Percentiles rank a stretch among this genome's conserved stretches.
Evolutionary conservation across 2,329 filamentous ascomycete genomes (phyloP).

Genomic region (Aspergillus amoenus): DNA sequence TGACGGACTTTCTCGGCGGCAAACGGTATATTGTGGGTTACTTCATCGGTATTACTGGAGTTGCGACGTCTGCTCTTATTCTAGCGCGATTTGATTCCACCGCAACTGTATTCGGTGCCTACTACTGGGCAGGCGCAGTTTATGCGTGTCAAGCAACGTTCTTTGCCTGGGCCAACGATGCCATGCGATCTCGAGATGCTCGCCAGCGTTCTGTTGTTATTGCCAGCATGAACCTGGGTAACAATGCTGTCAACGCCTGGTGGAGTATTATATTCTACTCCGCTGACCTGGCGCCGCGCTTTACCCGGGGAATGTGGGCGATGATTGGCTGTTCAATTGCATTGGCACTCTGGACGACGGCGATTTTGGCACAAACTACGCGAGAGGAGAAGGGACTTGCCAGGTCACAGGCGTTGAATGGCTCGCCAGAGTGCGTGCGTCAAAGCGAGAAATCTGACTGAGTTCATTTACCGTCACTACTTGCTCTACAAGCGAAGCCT

Average conservation of each 20-base stretch:
- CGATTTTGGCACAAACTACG: not conserved
- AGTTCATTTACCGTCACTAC: not conserved
- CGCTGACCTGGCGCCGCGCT: constrained; percentile 65
- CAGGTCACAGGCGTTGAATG: not conserved
- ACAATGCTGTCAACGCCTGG: constrained; percentile 69
- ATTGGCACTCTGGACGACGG: not conserved
- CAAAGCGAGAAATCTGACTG: not conserved
- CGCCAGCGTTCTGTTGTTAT: constrained; percentile 66
- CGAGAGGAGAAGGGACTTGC: not conserved
- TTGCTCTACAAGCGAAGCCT: not conserved
- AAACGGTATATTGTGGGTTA: constrained; percentile 66
- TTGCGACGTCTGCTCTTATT: constrained; percentile 62
- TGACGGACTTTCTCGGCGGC: constrained; percentile 60
- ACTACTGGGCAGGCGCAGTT: constrained; percentile 68
- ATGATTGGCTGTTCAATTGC: constrained; percentile 20
- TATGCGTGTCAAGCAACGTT: constrained; percentile 74
- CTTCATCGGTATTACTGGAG: constrained; percentile 65
- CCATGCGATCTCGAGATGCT: constrained; percentile 63
- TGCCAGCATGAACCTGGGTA: constrained; percentile 70
- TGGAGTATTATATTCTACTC: constrained; percentile 72
- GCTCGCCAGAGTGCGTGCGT: not conserved
- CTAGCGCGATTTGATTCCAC: constrained; percentile 56
- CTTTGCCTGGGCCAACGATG: constrained; percentile 74
- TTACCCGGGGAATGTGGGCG: constrained; percentile 51
- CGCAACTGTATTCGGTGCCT: constrained; percentile 60